Conservation (phyloP, 139 green algal species). For the Coccomyxa sp. region DNA sequence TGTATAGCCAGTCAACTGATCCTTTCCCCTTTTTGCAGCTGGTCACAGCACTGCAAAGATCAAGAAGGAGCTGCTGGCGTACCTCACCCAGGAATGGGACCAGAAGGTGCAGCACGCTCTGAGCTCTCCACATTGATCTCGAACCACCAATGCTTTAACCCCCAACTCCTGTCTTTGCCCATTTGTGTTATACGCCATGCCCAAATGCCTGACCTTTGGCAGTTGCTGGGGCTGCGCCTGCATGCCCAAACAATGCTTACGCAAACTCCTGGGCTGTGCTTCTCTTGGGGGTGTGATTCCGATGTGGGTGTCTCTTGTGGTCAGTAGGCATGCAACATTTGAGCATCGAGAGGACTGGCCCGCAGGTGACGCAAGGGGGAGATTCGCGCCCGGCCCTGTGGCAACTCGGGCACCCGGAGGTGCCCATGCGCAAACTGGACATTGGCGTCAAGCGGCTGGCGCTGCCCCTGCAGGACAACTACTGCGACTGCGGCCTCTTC, state of each 20-base stretch:
- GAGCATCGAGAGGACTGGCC: not conserved
- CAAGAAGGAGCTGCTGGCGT: slow-evolving; percentile 14
- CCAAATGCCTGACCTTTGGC: no score
- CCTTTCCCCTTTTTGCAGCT: not conserved
- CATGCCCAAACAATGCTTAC: no score
- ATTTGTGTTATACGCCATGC: no score
- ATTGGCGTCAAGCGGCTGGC: not conserved
- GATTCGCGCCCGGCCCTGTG: slow-evolving; percentile 17
- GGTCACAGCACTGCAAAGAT: not conserved
- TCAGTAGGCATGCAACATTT: not conserved
- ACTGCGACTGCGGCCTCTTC: slow-evolving; percentile 92
- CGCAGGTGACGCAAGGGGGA: not conserved
- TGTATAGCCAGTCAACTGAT: no score
- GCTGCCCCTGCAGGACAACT: slow-evolving; percentile 68
- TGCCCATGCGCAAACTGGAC: not conserved
- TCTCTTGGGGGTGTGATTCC: no score
- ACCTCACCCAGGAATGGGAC: slow-evolving; percentile 61
- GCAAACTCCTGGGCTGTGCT: no score
- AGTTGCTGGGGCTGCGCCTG: no score
- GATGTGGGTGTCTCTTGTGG: no score
- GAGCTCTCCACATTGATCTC: not conserved
- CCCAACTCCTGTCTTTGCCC: no score
- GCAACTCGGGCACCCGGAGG: slow-evolving; percentile 21
- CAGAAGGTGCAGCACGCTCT: slow-evolving; percentile 24
- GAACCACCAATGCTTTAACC: no score